phyloP scores from a whole-genome alignment of 345 rosid species.

The Passiflora organensis region DNA sequence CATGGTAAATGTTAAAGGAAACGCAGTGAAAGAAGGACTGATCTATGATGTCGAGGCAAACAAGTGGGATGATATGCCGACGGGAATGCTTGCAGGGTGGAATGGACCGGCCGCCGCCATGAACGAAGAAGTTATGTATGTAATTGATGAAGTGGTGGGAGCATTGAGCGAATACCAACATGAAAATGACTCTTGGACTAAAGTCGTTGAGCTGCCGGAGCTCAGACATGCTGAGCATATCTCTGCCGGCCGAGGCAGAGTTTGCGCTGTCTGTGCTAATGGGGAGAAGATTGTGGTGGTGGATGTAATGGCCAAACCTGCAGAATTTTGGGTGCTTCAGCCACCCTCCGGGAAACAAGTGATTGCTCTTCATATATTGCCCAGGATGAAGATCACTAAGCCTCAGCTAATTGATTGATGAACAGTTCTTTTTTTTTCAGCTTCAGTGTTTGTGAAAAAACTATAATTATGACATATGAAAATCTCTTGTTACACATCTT shows the following conservation, averaged over 20 bases:
- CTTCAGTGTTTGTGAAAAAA: no score
- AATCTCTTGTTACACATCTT: no score
- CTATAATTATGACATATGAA: no score
- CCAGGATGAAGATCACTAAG: conserved; percentile 25
- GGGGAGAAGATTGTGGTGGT: conserved; percentile 36
- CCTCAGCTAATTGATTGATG: not conserved
- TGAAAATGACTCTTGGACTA: conserved; percentile 35
- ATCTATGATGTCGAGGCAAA: conserved; percentile 28
- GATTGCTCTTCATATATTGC: conserved; percentile 45
- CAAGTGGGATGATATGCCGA: conserved; percentile 43
- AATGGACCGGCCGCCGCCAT: conserved; percentile 43
- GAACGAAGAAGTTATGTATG: conserved; percentile 44
- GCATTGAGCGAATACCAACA: conserved; percentile 30
- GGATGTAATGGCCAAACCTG: conserved; percentile 31
- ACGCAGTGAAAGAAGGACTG: not conserved
- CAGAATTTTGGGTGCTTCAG: conserved; percentile 37
- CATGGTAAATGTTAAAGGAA: not conserved
- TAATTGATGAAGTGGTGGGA: conserved; percentile 40
- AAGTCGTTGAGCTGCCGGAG: conserved; percentile 28
- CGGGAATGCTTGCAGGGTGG: conserved; percentile 52
- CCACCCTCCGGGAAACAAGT: conserved; percentile 38
- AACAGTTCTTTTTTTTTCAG: not conserved
- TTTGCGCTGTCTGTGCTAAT: conserved; percentile 29
- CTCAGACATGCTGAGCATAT: conserved; percentile 40
- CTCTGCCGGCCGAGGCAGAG: conserved; percentile 34